A percentile compares a stretch with the other conserved stretches of the same genome.
phyloP scores from a whole-genome alignment of 306 rosid species.

The Cyclanthera cordifolia region DNA sequence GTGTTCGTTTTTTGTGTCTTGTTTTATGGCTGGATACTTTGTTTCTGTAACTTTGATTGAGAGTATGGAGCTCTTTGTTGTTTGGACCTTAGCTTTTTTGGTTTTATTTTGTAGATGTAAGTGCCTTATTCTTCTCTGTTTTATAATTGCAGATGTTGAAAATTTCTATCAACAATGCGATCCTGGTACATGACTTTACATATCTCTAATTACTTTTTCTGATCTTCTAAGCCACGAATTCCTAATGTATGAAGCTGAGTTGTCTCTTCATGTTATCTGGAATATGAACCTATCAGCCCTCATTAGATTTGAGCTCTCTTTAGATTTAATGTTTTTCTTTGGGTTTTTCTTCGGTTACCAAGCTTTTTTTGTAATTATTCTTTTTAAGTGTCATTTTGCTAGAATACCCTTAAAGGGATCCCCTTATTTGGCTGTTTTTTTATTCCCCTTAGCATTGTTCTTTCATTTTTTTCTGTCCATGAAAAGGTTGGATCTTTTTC shows the following conservation, averaged over 20 bases:
- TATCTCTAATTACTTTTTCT: neutral
- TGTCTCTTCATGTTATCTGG: neutral
- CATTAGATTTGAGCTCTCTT: too few relatives aligned
- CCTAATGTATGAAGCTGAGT: neutral
- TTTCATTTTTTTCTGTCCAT: too few relatives aligned
- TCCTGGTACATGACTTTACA: slow-evolving; percentile 40
- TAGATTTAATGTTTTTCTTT: too few relatives aligned
- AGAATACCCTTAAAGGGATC: too few relatives aligned
- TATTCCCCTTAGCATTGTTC: too few relatives aligned
- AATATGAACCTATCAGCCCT: neutral
- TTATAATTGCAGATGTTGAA: slow-evolving; percentile 62
- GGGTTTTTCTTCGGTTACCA: too few relatives aligned
- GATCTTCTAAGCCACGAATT: slow-evolving; percentile 5
- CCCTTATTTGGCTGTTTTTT: too few relatives aligned
- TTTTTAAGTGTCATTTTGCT: too few relatives aligned
- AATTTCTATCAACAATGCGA: slow-evolving; percentile 75
- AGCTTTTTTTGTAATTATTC: too few relatives aligned
- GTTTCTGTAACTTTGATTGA: neutral
- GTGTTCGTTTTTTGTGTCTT: too few relatives aligned
- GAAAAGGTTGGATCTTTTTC: too few relatives aligned
- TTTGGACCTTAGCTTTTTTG: neutral
- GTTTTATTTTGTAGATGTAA: neutral
- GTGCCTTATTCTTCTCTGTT: slow-evolving; percentile 22
- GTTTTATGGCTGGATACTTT: neutral
- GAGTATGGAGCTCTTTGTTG: neutral